These are phyloP conservation scores for Coemansia sp. DNA, from an alignment of 192 early-diverging fungal species.

Conservation along the genomic window DNA sequence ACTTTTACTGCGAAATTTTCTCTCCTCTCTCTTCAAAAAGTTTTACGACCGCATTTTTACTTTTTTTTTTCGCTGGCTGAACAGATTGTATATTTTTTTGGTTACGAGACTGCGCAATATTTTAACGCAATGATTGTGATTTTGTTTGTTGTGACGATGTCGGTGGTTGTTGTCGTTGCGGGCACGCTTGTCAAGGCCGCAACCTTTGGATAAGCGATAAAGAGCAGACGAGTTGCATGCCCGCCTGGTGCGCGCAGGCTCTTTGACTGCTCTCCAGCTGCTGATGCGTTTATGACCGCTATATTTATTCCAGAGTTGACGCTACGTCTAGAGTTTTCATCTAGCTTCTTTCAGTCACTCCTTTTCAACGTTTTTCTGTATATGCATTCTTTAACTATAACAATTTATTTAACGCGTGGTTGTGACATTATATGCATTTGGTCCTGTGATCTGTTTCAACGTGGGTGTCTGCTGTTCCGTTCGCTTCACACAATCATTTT, in stretches of 20 bases:
- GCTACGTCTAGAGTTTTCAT: no score
- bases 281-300: not conserved
- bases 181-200: slow-evolving; percentile 45
- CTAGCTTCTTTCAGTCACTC: not conserved
- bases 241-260: not conserved
- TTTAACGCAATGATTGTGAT: slow-evolving; percentile 37
- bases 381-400: slow-evolving; percentile 1
- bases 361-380: not conserved
- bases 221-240: not conserved
- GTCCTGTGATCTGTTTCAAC: not conserved
- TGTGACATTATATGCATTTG: not conserved
- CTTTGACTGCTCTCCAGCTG: not conserved
- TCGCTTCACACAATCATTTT: not conserved
- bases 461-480: not conserved
- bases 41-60: not conserved
- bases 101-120: not conserved
- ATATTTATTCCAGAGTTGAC: not conserved
- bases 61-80: not conserved
- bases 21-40: not conserved
- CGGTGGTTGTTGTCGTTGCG: slow-evolving; percentile 36
- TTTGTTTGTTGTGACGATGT: slow-evolving; percentile 34
- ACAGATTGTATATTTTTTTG: not conserved
- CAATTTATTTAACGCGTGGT: not conserved
- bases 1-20: slow-evolving; percentile 9
- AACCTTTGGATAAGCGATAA: slow-evolving; percentile 11